Conservation (phyloP, 306 rosid species). For the Canavalia ensiformis region DNA sequence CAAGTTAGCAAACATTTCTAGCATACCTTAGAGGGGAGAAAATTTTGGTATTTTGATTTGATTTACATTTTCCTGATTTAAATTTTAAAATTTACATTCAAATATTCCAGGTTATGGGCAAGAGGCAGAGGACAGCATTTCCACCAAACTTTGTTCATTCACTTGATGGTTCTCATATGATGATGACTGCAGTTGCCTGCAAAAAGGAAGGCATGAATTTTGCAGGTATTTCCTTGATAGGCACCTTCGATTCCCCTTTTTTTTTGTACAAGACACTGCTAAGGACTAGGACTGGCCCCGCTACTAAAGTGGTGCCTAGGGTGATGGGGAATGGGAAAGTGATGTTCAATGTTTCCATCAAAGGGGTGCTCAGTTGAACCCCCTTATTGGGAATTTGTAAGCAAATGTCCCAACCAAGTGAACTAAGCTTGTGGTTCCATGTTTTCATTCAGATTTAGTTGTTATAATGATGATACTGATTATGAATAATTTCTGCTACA, state of each 20-base stretch:
- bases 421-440: slow-evolving; percentile 27
- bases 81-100: slow-evolving; percentile 22
- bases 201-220: slow-evolving; percentile 77
- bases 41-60: not conserved
- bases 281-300: not conserved
- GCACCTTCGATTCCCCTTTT: slow-evolving; percentile 16
- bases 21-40: not conserved
- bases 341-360: not conserved
- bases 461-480: not conserved
- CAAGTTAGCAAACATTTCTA: slow-evolving; percentile 32
- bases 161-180: slow-evolving; percentile 98
- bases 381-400: not conserved
- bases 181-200: slow-evolving; percentile 99
- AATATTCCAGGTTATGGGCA: slow-evolving; percentile 70
- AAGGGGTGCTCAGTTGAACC: not conserved
- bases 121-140: slow-evolving; percentile 88
- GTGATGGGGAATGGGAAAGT: not conserved
- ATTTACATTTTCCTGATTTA: slow-evolving; percentile 30
- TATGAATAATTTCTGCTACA: slow-evolving; percentile 35
- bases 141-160: slow-evolving; percentile 99
- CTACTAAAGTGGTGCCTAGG: slow-evolving; percentile 14
- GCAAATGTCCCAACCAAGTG: slow-evolving; percentile 5
- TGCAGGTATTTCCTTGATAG: slow-evolving; percentile 71
- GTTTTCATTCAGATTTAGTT: not conserved
- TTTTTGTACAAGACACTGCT: slow-evolving; percentile 10